These are phyloP conservation scores for Alternaria arbusti DNA, from an alignment of 2,329 filamentous ascomycete genomes.

Conservation along the genomic window DNA sequence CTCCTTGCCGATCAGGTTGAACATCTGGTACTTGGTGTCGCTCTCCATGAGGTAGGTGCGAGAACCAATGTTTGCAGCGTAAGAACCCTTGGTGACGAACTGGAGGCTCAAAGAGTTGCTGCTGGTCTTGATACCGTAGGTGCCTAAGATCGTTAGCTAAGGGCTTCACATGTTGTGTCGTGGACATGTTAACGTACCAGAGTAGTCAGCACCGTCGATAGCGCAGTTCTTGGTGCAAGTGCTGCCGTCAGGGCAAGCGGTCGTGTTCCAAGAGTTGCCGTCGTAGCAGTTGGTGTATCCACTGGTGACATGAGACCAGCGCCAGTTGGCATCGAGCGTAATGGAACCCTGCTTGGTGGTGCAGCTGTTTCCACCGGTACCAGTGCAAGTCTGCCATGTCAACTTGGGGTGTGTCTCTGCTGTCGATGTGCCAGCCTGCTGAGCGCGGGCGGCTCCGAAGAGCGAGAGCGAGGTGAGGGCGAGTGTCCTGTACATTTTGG, in stretches of 20 bases:
- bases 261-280: constrained; percentile 50
- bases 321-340: constrained; percentile 55
- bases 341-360: constrained; percentile 42
- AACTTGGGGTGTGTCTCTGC: constrained; percentile 52
- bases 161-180: background rate
- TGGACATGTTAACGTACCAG: constrained; percentile 26
- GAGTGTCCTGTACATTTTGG: constrained; percentile 49
- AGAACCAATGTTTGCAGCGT: constrained; percentile 51
- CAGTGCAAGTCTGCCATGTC: constrained; percentile 50
- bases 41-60: constrained; percentile 52
- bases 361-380: constrained; percentile 43
- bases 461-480: constrained; percentile 50
- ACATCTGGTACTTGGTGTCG: constrained; percentile 51
- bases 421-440: constrained; percentile 50
- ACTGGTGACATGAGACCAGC: constrained; percentile 52
- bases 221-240: constrained; percentile 45
- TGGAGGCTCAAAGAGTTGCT: constrained; percentile 61
- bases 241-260: constrained; percentile 43
- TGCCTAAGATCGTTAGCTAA: constrained; percentile 25
- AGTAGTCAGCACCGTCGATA: constrained; percentile 53
- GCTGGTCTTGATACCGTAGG: constrained; percentile 59
- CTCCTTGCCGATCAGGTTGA: constrained; percentile 51
- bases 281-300: constrained; percentile 50
- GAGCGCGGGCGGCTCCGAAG: constrained; percentile 48
- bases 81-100: constrained; percentile 62